Conservation (phyloP, 345 rosid genomes). For the Capsella bursapastoris region DNA sequence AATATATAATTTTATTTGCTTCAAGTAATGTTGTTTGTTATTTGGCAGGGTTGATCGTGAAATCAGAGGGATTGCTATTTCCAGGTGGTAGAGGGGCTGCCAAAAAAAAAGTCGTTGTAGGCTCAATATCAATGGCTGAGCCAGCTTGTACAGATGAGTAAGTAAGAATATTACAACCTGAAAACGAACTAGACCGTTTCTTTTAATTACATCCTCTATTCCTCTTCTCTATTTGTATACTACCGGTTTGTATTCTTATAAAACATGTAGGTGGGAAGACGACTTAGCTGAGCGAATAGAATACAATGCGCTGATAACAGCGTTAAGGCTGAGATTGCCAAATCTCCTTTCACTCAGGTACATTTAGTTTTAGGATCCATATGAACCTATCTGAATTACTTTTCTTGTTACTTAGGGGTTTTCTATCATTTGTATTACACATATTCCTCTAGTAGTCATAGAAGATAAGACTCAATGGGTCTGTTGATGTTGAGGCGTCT, state of each 20-base stretch:
- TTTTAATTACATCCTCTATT: too few species aligned
- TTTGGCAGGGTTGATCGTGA: slow-evolving; percentile 91
- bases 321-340: slow-evolving; percentile 72
- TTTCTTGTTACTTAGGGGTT: slow-evolving; percentile 43
- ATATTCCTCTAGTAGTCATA: slow-evolving; percentile 97
- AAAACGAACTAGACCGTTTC: not conserved
- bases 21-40: slow-evolving; percentile 29
- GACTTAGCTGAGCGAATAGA: slow-evolving; percentile 61
- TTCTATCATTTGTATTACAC: slow-evolving; percentile 29
- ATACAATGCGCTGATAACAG: slow-evolving; percentile 54
- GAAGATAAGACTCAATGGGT: slow-evolving; percentile 87
- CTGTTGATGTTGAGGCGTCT: slow-evolving; percentile 98
- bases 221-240: not conserved
- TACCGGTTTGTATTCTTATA: slow-evolving; percentile 27
- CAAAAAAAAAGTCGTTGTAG: slow-evolving; percentile 82
- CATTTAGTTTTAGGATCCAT: slow-evolving; percentile 14
- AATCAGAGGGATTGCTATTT: slow-evolving; percentile 88
- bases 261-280: slow-evolving; percentile 84
- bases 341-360: slow-evolving; percentile 96
- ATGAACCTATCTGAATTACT: not conserved
- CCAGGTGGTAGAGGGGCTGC: slow-evolving; percentile 91
- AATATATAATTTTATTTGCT: not conserved
- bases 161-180: slow-evolving; percentile 54
- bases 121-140: slow-evolving; percentile 80
- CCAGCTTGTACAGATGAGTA: slow-evolving; percentile 85